Percentiles rank a stretch among this genome's conserved stretches.
Conservation (phyloP, 75 land plant species). For the Pinus albicaulis region DNA sequence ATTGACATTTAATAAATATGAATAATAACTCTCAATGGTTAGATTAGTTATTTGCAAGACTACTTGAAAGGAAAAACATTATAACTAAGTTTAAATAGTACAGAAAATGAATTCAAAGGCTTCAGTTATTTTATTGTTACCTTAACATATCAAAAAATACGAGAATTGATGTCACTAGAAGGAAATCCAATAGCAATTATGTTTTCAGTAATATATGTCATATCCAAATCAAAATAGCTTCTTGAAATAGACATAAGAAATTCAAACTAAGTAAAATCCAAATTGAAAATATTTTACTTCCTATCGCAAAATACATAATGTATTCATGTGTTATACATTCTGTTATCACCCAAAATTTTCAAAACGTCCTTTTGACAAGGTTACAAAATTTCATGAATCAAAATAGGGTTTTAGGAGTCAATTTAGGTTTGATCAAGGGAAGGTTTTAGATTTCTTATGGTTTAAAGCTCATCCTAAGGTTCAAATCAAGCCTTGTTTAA, state of each 20-base stretch:
- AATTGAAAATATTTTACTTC: no score
- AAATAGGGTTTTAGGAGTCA: no score
- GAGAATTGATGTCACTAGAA: constrained; percentile 96
- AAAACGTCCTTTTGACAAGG: no score
- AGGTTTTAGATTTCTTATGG: no score
- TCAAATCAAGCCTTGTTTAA: no score
- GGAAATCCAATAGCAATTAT: constrained; percentile 99
- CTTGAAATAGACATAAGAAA: constrained; percentile 39
- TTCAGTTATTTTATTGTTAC: constrained; percentile 26
- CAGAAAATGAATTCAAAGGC: background rate
- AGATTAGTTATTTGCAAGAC: background rate
- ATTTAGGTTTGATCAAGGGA: no score
- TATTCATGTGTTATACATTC: no score
- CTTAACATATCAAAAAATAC: constrained; percentile 96
- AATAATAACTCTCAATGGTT: constrained; percentile 2
- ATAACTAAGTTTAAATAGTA: background rate
- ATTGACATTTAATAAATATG: background rate
- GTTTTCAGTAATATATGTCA: constrained; percentile 98
- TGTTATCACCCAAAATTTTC: no score
- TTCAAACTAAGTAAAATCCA: background rate
- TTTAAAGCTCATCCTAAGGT: no score
- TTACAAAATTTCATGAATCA: no score
- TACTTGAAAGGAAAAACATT: background rate
- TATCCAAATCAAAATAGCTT: constrained; percentile 97
- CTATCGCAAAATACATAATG: no score